These are phyloP conservation scores for Picea abies DNA, from an alignment of 83 land plant genomes.

Conservation along the genomic window DNA sequence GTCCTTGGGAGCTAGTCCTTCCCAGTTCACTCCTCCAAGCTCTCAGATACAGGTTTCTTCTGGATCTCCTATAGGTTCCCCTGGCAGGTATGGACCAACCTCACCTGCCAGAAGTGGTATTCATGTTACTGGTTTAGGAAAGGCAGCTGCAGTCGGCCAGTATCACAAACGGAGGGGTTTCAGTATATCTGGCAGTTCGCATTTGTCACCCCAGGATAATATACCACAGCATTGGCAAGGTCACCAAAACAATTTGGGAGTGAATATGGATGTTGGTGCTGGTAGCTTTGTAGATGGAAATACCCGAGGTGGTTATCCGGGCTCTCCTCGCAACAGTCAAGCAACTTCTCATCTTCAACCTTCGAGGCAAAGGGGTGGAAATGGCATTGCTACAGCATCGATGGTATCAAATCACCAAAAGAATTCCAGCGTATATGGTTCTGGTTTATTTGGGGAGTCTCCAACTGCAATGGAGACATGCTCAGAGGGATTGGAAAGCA, in stretches of 20 bases:
- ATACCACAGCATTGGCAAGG: slow-evolving; percentile 37
- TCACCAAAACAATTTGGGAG: slow-evolving; percentile 9
- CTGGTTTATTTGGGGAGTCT: slow-evolving; percentile 25
- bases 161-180: slow-evolving; percentile 56
- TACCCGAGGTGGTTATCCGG: slow-evolving; percentile 33
- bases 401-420: slow-evolving; percentile 17
- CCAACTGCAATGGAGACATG: slow-evolving; percentile 19
- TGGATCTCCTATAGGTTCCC: slow-evolving; percentile 48
- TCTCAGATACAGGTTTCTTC: slow-evolving; percentile 53
- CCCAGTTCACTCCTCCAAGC: slow-evolving; percentile 76
- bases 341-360: slow-evolving; percentile 31
- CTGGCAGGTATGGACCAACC: slow-evolving; percentile 75
- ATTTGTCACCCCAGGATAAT: slow-evolving; percentile 39
- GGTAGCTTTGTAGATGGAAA: slow-evolving; percentile 30
- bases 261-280: slow-evolving; percentile 21
- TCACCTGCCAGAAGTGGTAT: slow-evolving; percentile 69
- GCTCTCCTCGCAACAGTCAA: slow-evolving; percentile 32
- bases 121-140: slow-evolving; percentile 67
- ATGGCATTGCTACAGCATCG: slow-evolving; percentile 18
- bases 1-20: slow-evolving; percentile 87
- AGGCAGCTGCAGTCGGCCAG: slow-evolving; percentile 55
- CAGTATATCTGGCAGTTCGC: slow-evolving; percentile 35
- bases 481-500: slow-evolving; percentile 40
- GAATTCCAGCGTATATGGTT: neutral
- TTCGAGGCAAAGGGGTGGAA: slow-evolving; percentile 38